Evolutionary conservation across 768 basidiomycete genomes (phyloP).

Genomic region (Kwoniella europaea): DNA sequence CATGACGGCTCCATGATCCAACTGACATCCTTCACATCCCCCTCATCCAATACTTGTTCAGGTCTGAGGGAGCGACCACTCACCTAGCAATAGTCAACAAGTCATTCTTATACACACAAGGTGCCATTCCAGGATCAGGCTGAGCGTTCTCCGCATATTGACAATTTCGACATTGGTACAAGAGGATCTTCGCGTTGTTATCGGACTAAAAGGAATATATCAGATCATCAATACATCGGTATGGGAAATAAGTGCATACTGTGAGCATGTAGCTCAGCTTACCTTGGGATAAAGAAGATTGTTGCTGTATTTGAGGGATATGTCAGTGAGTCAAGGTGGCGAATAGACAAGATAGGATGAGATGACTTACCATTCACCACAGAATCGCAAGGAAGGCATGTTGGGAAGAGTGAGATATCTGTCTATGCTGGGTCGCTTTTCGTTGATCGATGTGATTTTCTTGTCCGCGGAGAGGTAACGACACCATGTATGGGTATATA

Average conservation of each 20-base stretch:
- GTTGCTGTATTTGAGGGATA: constrained; percentile 63
- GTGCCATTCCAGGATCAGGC: constrained; percentile 65
- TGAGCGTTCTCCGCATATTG: constrained; percentile 75
- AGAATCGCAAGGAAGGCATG: constrained; percentile 73
- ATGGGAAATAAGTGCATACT: too few species aligned
- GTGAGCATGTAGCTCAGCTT: constrained; percentile 6
- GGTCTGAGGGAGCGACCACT: too few species aligned
- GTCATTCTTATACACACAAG: constrained; percentile 92
- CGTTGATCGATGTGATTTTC: too few species aligned
- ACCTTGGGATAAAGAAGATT: constrained; percentile 81
- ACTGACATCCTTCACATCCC: background rate
- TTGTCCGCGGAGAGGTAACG: too few species aligned
- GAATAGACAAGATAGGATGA: background rate
- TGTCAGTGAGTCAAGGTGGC: constrained; percentile 8
- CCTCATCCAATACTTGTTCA: too few species aligned
- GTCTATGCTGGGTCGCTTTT: background rate
- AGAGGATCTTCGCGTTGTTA: constrained; percentile 78
- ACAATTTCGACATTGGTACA: constrained; percentile 91
- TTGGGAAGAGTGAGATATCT: background rate
- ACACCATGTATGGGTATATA: too few species aligned
- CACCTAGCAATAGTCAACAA: constrained; percentile 91
- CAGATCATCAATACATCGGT: background rate
- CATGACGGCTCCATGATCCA: too few species aligned
- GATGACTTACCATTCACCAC: constrained; percentile 69
- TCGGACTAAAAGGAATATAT: constrained; percentile 68